Evolutionary conservation across 2,329 filamentous ascomycete genomes (phyloP).

Genomic region (Botryotinia globosa): DNA sequence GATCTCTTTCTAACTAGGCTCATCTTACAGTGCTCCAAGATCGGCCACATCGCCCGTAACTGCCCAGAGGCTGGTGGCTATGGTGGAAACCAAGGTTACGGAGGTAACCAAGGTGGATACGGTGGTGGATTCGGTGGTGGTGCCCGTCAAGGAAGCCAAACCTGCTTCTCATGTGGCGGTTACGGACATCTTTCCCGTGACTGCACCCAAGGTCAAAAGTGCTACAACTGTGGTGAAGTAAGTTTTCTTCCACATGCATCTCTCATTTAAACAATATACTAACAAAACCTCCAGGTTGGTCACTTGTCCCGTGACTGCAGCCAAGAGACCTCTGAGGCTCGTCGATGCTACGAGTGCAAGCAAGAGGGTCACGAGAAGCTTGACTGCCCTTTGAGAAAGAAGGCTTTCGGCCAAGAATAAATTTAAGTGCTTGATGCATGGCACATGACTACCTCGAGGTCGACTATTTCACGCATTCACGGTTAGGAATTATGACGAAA

Average conservation of each 20-base stretch:
- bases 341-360: slow-evolving; percentile 97
- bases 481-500: slow-evolving; percentile 32
- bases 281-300: slow-evolving; percentile 12
- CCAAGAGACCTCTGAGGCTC: slow-evolving; percentile 84
- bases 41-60: slow-evolving; percentile 94
- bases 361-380: slow-evolving; percentile 68
- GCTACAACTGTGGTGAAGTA: slow-evolving; percentile 97
- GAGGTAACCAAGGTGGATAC: slow-evolving; percentile 40
- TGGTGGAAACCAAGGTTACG: slow-evolving; percentile 40
- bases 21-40: slow-evolving; percentile 70
- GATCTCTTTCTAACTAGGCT: slow-evolving; percentile 16
- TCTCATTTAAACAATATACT: not conserved
- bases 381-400: slow-evolving; percentile 63
- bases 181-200: slow-evolving; percentile 95
- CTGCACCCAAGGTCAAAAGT: slow-evolving; percentile 98
- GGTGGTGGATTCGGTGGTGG: slow-evolving; percentile 43
- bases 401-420: slow-evolving; percentile 43
- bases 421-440: slow-evolving; percentile 45
- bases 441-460: slow-evolving; percentile 32
- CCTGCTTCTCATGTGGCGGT: slow-evolving; percentile 97
- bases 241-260: slow-evolving; percentile 55
- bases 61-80: slow-evolving; percentile 61
- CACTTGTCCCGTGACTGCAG: slow-evolving; percentile 72
- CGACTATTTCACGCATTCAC: slow-evolving; percentile 31
- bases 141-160: slow-evolving; percentile 64